Percentiles rank a stretch among this genome's conserved stretches.
Conservation (phyloP, 1,284 basidiomycete genomes). For the Ceratobasidium sp. region DNA sequence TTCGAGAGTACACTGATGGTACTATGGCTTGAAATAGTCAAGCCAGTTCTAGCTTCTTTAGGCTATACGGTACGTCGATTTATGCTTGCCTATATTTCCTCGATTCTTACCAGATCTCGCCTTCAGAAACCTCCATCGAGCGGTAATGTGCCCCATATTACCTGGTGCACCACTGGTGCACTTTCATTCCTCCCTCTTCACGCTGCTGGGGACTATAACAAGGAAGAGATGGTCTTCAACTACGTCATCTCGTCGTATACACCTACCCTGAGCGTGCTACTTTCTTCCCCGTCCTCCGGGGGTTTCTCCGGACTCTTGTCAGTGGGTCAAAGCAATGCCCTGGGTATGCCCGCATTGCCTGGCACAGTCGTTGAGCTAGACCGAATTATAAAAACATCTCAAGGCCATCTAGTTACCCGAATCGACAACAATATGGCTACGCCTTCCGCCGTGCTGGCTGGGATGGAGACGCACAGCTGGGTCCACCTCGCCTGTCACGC, state of each 20-base stretch:
- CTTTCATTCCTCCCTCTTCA: not conserved
- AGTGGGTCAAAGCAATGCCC: not conserved
- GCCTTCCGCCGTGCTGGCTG: no score
- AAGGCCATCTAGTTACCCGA: no score
- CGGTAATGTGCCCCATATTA: not conserved
- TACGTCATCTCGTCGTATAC: not conserved
- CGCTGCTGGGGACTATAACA: not conserved
- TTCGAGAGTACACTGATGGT: not conserved
- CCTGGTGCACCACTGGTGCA: not conserved
- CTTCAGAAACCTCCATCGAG: no score
- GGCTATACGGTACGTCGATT: constrained; percentile 21
- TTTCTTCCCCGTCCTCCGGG: not conserved
- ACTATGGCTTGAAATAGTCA: constrained; percentile 20
- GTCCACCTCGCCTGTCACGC: no score
- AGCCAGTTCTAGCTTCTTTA: constrained; percentile 2
- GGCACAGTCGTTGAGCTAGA: not conserved
- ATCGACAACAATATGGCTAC: no score
- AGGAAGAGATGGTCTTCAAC: not conserved
- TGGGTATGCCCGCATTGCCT: not conserved
- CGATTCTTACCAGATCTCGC: no score
- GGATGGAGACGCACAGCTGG: no score
- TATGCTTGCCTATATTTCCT: no score
- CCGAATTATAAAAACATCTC: no score
- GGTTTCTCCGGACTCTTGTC: not conserved
- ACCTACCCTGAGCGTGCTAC: not conserved